These are phyloP conservation scores for Epichloe sp. DNA, from an alignment of 2,329 filamentous ascomycete species.

Conservation along the genomic window DNA sequence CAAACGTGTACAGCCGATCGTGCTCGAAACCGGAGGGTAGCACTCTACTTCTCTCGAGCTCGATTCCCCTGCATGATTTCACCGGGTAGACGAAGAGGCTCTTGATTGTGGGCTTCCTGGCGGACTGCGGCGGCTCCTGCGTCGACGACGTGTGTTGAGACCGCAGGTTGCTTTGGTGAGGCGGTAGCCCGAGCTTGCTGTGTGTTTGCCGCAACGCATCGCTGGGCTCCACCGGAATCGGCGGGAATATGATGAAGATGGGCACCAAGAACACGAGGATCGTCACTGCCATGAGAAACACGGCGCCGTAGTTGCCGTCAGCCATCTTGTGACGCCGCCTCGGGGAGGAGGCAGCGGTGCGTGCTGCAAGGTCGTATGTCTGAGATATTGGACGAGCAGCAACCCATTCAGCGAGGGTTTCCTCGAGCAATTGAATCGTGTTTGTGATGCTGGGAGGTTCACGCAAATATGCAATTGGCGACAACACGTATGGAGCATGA, in stretches of 20 bases:
- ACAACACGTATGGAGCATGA: not conserved
- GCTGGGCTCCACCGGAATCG: conserved; percentile 36
- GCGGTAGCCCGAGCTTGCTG: conserved; percentile 29
- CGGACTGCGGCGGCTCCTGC: conserved; percentile 10
- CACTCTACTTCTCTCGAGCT: conserved; percentile 52
- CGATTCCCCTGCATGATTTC: conserved; percentile 69
- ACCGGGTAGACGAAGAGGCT: conserved; percentile 71
- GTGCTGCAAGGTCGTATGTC: no score
- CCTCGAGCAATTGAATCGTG: no score
- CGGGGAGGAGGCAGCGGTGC: not conserved
- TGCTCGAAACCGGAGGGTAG: conserved; percentile 59
- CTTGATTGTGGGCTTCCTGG: conserved; percentile 26
- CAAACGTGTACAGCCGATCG: conserved; percentile 76
- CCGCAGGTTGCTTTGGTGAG: conserved; percentile 24
- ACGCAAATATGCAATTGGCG: not conserved
- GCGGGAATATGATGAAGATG: conserved; percentile 40
- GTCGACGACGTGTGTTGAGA: conserved; percentile 12
- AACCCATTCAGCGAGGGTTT: no score
- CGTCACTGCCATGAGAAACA: conserved; percentile 30
- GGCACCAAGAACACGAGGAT: conserved; percentile 39
- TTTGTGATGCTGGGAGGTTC: no score
- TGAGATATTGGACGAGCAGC: no score
- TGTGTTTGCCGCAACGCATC: conserved; percentile 45
- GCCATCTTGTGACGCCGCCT: not conserved
- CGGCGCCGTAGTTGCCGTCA: conserved; percentile 14